Evolutionary conservation across 2,329 filamentous ascomycete genomes (phyloP), one percentile per base, ranked within the genome.

Genomic region (Alternaria sp.): DNA sequence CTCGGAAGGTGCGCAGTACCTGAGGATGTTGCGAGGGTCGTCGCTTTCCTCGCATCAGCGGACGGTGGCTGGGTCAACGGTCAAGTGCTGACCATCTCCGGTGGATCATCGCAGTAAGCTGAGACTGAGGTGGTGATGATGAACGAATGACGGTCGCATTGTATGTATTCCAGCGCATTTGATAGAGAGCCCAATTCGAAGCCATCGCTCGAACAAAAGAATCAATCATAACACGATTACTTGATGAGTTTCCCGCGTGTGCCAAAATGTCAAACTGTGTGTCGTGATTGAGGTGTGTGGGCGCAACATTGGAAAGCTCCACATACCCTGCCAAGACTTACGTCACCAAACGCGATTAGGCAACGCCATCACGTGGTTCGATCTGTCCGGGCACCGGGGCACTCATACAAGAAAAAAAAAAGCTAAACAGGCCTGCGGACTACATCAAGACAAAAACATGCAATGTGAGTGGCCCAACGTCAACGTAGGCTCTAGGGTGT

Each of bases 1-100:
- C 69, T 86, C 17, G 82, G 82, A 52, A 69, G 84, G 36, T 85
- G 83, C 73, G 84, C 84, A 8, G 76, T 79, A 11, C 84, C 84
- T 2, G 82, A 85, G 67, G 80, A 81, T 68, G 79, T 81, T 11
- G 80, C 78, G 25, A 64, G 79, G n/a, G 80, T 81, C 26, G 80
- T 81, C 36, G 80, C 78, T 3, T 81, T 81, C 66, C 64, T 81
- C 44, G 76, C 77, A 3, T 77, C 73, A 45, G 79, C 79, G 44
- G 80, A 81, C 59, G 78, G 78, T 32, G 79, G 79, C 4, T 81
- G 80, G 80, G 72, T 81, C 8, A 81, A 70, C 30, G 79, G 79
- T 25, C 79, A 81, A 66, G 77, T 81, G 23, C 70, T 81, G 57
- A 81, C 79, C 21, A 80, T 81, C 52, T 81, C 79, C 13, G 79